Conservation (phyloP, 1,284 basidiomycete genomes). For the Ganoderma lingzhi region DNA sequence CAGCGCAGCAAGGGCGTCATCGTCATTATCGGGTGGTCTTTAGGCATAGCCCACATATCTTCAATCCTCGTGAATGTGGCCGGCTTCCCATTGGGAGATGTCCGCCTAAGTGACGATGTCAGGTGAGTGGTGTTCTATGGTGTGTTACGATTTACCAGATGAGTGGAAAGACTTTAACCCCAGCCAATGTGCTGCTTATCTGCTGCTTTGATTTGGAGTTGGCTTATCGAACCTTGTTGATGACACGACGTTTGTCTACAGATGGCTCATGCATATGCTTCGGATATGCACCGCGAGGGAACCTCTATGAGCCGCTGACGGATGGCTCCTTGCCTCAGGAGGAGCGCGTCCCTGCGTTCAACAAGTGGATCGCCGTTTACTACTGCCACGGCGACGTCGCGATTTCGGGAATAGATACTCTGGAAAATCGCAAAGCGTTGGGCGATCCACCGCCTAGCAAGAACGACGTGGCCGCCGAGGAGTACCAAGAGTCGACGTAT, state of each 20-base stretch:
- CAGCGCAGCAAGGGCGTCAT: conserved; percentile 19
- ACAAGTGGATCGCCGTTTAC: conserved; percentile 21
- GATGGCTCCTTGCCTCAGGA: conserved; percentile 10
- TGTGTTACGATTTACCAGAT: not conserved
- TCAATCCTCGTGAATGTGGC: conserved; percentile 5
- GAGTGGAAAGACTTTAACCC: too few relatives aligned
- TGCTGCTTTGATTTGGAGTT: too few relatives aligned
- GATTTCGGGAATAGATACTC: not conserved
- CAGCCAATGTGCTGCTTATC: too few relatives aligned
- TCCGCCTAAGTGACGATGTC: conserved; percentile 16
- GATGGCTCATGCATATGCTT: conserved; percentile 14
- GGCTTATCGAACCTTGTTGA: too few relatives aligned
- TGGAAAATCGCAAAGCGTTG: conserved; percentile 26
- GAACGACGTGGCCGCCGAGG: conserved; percentile 21
- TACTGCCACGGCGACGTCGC: conserved; percentile 17
- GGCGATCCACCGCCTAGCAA: conserved; percentile 23
- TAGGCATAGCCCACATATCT: conserved; percentile 6
- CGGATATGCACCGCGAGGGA: conserved; percentile 12
- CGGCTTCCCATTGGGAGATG: conserved; percentile 3
- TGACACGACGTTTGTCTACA: not conserved
- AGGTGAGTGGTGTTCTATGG: conserved; percentile 21
- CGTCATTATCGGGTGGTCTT: conserved; percentile 24
- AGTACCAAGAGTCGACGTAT: conserved; percentile 6
- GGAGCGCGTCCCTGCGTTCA: conserved; percentile 16
- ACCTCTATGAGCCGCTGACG: conserved; percentile 18